Evolutionary conservation across 805 yeast genomes (phyloP), one percentile per base, ranked within the genome.

Genomic region (Ogataea zsoltii): DNA sequence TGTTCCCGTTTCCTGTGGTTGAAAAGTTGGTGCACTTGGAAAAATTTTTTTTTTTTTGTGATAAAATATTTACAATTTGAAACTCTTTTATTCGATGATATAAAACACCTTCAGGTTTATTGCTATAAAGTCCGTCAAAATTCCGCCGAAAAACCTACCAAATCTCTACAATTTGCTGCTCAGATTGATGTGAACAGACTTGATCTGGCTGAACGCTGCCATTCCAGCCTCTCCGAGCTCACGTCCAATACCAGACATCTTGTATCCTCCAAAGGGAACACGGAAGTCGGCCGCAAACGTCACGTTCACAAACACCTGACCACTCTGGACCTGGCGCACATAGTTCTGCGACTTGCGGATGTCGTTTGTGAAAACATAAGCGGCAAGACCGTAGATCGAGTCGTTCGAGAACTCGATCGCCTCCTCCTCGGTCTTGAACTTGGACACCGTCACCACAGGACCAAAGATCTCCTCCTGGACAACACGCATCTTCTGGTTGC

Each of bases 221-320:
- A 92, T 70, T 46, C 95, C 96, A 54, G 88, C 91, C 50, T 77
- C 79, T 61, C 97, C 97, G 77, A 90, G 82, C 75, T 92, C 97
- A 68, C 96, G 81, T 63, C 98, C 97, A 51, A 85, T 74, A 68
- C 98, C 98, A 47, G 94, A 83, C 76, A 83, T 82, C 68, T 88
- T 88, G 74, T 76, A 86, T 37, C 97, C 97, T 59, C 97, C 97
- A 68, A 91, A 91, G 61, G 97, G 97, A 67, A 91, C 85, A 67
- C 79, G 75, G 61, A 76, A 84, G 69, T 90, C 90, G 77, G 89
- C 84, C 63, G 88, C 94, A 70, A 90, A 90, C 69, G 88, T 84
- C 48, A 90, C 81, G 80, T 91, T 91, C 56, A 90, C 79, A 92
- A 96, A 92, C 55, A 91, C 82, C 47, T 92, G 87, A 63, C 98